Percentiles rank a stretch among this genome's conserved stretches.
Evolutionary conservation across 1,139 yeast genomes (phyloP).

Genomic region (Zhuliangozyma parablackwelliae): DNA sequence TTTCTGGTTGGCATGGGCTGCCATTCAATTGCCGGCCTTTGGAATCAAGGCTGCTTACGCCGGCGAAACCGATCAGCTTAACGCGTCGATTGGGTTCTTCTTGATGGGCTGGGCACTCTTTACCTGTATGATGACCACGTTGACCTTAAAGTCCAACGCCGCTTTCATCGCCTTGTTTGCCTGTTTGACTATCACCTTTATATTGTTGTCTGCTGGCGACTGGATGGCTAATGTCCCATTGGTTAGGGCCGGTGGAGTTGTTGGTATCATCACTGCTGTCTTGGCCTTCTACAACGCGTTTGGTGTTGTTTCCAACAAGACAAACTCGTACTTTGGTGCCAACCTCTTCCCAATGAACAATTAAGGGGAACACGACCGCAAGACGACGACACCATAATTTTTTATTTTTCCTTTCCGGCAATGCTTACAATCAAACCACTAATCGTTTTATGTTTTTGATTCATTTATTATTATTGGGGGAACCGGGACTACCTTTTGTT

Average conservation of each 20-base stretch:
- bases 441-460: too few relatives aligned
- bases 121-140: constrained; percentile 33
- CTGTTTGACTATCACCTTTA: constrained; percentile 32
- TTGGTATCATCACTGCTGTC: constrained; percentile 38
- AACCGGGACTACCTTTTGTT: too few relatives aligned
- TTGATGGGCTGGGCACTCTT: constrained; percentile 44
- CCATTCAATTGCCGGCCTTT: constrained; percentile 27
- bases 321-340: constrained; percentile 28
- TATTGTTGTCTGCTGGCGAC: constrained; percentile 38
- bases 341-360: constrained; percentile 16
- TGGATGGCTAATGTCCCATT: constrained; percentile 26
- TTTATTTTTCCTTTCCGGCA: too few relatives aligned
- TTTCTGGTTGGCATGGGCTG: constrained; percentile 40
- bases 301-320: constrained; percentile 29
- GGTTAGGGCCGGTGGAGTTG: constrained; percentile 41
- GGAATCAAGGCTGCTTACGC: constrained; percentile 60
- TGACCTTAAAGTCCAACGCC: constrained; percentile 42
- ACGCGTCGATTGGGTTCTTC: constrained; percentile 38
- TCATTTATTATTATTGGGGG: too few relatives aligned
- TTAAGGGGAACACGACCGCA: neutral
- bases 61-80: constrained; percentile 24
- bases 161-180: constrained; percentile 34
- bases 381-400: too few relatives aligned
- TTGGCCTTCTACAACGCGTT: constrained; percentile 40
- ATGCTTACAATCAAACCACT: too few relatives aligned